These are phyloP conservation scores for Zygotorulaspora sp. DNA, from an alignment of 805 yeast genomes.

Conservation along the genomic window DNA sequence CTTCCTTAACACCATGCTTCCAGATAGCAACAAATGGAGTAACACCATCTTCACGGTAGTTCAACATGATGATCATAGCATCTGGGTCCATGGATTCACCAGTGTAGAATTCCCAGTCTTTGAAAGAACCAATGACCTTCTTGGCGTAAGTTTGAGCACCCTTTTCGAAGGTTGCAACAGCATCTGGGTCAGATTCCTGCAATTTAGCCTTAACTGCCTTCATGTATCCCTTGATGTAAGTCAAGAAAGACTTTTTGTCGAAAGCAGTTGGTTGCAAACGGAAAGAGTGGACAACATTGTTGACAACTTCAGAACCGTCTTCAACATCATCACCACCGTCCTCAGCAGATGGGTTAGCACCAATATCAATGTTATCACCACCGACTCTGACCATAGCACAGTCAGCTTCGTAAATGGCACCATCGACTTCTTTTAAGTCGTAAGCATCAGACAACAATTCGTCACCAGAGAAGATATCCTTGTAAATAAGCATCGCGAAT, in stretches of 20 bases:
- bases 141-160: slow-evolving; percentile 95
- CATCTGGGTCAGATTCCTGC: slow-evolving; percentile 85
- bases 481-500: slow-evolving; percentile 38
- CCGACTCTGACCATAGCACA: slow-evolving; percentile 86
- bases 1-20: slow-evolving; percentile 94
- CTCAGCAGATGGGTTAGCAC: slow-evolving; percentile 99
- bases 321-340: slow-evolving; percentile 80
- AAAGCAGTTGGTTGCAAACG: slow-evolving; percentile 92
- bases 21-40: slow-evolving; percentile 97
- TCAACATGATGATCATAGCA: slow-evolving; percentile 94
- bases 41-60: slow-evolving; percentile 99
- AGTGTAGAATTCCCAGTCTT: slow-evolving; percentile 99
- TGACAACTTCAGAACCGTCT: slow-evolving; percentile 84
- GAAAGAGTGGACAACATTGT: slow-evolving; percentile 98
- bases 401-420: slow-evolving; percentile 94
- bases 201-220: slow-evolving; percentile 88
- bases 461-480: slow-evolving; percentile 90
- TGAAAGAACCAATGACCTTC: slow-evolving; percentile 92
- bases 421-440: slow-evolving; percentile 81
- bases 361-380: slow-evolving; percentile 94
- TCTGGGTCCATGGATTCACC: slow-evolving; percentile 99
- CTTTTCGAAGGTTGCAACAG: slow-evolving; percentile 85
- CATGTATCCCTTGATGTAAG: slow-evolving; percentile 99
- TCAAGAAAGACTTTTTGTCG: slow-evolving; percentile 96
- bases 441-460: slow-evolving; percentile 97